Percentiles rank a stretch among this genome's conserved stretches.
phyloP scores from a whole-genome alignment of 1,284 basidiomycete species.

The Ganoderma meredithae region DNA sequence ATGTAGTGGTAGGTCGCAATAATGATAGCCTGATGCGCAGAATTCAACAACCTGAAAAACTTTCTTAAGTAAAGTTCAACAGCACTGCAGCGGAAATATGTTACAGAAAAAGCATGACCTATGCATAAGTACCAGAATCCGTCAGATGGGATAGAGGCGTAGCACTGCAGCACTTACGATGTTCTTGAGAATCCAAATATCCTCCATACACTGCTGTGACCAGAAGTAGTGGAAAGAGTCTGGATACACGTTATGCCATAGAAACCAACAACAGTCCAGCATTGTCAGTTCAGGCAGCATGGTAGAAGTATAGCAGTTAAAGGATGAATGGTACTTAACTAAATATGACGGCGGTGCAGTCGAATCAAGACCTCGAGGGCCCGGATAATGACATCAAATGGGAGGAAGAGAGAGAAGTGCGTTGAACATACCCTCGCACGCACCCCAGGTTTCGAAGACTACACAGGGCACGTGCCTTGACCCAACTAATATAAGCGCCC shows the following conservation, averaged over 20 bases:
- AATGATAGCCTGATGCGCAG: not conserved
- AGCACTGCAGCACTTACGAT: not conserved
- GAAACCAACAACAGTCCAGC: not conserved
- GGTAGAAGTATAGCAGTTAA: too few relatives aligned
- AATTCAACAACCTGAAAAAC: not conserved
- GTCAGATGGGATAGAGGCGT: not conserved
- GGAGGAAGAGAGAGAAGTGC: too few relatives aligned
- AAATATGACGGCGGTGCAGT: too few relatives aligned
- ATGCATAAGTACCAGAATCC: not conserved
- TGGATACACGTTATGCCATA: not conserved
- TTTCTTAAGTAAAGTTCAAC: not conserved
- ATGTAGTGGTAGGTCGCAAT: not conserved
- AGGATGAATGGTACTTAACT: too few relatives aligned
- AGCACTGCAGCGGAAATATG: not conserved
- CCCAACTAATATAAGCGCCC: too few relatives aligned
- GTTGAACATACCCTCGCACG: too few relatives aligned
- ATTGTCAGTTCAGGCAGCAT: not conserved
- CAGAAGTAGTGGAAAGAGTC: not conserved
- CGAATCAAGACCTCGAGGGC: too few relatives aligned
- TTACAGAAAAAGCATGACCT: not conserved
- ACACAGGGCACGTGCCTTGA: too few relatives aligned
- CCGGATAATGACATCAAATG: too few relatives aligned
- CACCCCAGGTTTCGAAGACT: too few relatives aligned
- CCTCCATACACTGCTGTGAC: not conserved
- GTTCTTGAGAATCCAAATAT: not conserved